A percentile compares a stretch with the other conserved stretches of the same genome.
phyloP scores from a whole-genome alignment of 2,329 filamentous ascomycete genomes.

The Nakataea oryzae region DNA sequence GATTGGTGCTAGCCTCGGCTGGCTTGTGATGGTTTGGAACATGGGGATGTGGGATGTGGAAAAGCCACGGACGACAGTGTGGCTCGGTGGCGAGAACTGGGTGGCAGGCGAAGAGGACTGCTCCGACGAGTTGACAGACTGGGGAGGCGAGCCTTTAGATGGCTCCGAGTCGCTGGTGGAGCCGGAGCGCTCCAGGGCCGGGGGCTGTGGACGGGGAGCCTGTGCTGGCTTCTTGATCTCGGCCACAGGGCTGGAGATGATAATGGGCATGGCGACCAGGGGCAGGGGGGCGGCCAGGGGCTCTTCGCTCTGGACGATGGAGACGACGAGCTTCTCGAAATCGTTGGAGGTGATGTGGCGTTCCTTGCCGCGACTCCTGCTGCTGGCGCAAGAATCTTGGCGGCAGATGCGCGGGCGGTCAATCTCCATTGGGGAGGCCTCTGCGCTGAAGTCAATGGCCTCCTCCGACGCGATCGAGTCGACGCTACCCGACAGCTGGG shows the following conservation, averaged over 20 bases:
- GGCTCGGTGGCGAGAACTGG: conserved; percentile 34
- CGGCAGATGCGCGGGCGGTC: conserved; percentile 57
- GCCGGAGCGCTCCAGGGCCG: conserved; percentile 25
- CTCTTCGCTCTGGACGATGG: conserved; percentile 82
- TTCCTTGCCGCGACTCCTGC: conserved; percentile 63
- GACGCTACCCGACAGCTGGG: conserved; percentile 67
- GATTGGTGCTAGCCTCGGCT: conserved; percentile 33
- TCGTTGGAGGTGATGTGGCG: conserved; percentile 89
- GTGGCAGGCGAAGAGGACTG: conserved; percentile 27
- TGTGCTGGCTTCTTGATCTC: conserved; percentile 23
- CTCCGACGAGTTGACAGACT: conserved; percentile 27
- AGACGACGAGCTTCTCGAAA: conserved; percentile 87
- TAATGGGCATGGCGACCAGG: neutral
- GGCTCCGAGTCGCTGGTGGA: conserved; percentile 34
- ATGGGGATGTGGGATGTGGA: conserved; percentile 59
- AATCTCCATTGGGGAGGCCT: conserved; percentile 47
- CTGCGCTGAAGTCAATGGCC: conserved; percentile 44
- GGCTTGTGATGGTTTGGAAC: conserved; percentile 32
- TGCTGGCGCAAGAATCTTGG: conserved; percentile 60
- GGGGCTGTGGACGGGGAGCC: conserved; percentile 6
- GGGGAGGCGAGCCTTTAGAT: conserved; percentile 54
- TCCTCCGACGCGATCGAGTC: conserved; percentile 66
- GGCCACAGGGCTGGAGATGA: conserved; percentile 15
- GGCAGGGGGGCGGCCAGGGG: conserved; percentile 47
- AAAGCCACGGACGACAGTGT: conserved; percentile 75